Conservation (phyloP, 2,329 filamentous ascomycete genomes). For the Phoma sp. region DNA sequence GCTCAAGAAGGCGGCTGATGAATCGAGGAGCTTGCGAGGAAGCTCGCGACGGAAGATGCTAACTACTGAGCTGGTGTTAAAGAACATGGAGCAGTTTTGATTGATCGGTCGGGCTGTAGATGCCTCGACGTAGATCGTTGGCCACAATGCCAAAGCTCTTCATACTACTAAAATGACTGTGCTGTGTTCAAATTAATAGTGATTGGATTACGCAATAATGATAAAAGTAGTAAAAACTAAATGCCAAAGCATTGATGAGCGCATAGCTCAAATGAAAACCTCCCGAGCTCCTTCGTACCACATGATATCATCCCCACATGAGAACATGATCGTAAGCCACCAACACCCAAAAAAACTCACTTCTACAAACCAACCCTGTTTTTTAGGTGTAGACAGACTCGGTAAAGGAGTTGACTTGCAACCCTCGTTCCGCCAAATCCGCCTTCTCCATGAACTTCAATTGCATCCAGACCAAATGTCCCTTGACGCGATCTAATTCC, state of each 20-base stretch:
- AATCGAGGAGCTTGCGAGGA: conserved; percentile 51
- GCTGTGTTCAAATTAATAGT: not conserved
- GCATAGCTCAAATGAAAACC: not conserved
- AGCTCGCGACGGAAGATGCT: conserved; percentile 52
- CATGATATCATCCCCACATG: not conserved
- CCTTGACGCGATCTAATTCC: conserved; percentile 81
- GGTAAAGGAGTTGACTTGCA: conserved; percentile 86
- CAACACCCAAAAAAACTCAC: not conserved
- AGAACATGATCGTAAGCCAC: not conserved
- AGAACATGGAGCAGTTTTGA: not conserved
- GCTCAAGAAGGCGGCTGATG: conserved; percentile 53
- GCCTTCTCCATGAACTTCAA: conserved; percentile 83
- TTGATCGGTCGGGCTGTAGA: not conserved
- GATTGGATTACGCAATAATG: not conserved
- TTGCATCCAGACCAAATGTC: conserved; percentile 96
- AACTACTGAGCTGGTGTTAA: conserved; percentile 28
- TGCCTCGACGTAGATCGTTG: not conserved
- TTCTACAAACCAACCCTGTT: not conserved
- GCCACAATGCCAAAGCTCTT: not conserved
- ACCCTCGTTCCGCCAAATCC: conserved; percentile 86
- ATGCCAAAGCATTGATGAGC: not conserved
- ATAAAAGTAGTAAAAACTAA: not conserved
- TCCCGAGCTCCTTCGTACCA: not conserved
- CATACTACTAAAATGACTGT: not conserved
- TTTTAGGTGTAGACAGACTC: conserved; percentile 84